A percentile compares a stretch with the other conserved stretches of the same genome.
Evolutionary conservation across 2,329 filamentous ascomycete species (phyloP).

Genomic region (Rhynchosporium graminicola): DNA sequence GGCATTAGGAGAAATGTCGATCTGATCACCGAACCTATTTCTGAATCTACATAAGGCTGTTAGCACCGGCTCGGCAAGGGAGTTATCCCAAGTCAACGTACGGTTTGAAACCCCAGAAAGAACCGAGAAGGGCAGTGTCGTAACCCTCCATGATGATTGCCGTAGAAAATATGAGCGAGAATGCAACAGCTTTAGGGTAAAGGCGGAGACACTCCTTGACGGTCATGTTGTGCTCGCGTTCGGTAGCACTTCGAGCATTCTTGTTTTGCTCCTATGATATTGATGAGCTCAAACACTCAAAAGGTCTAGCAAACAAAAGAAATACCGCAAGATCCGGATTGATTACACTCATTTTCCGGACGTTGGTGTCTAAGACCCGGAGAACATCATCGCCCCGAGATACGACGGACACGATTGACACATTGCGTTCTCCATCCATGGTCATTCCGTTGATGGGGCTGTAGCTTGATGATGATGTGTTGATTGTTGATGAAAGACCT

Average conservation of each 20-base stretch:
- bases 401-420: conserved; percentile 12
- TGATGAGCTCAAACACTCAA: background rate
- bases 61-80: background rate
- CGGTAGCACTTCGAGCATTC: conserved; percentile 13
- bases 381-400: conserved; percentile 14
- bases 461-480: background rate
- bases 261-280: conserved; percentile 11
- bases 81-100: background rate
- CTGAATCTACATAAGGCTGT: conserved; percentile 2
- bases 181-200: conserved; percentile 13
- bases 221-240: conserved; percentile 19
- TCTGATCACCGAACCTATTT: conserved; percentile 18
- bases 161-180: conserved; percentile 17
- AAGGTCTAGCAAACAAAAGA: background rate
- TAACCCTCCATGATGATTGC: conserved; percentile 20
- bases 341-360: conserved; percentile 19
- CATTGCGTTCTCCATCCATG: conserved; percentile 13
- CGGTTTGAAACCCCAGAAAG: conserved; percentile 17
- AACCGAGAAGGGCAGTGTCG: conserved; percentile 17
- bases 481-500: too few species aligned
- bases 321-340: conserved; percentile 15
- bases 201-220: conserved; percentile 18
- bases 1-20: conserved; percentile 12
- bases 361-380: conserved; percentile 14
- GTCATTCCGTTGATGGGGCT: conserved; percentile 18